Base-by-base conservation (phyloP, 1,139 yeast genomes). In the Saccharomyces hybrid region DNA sequence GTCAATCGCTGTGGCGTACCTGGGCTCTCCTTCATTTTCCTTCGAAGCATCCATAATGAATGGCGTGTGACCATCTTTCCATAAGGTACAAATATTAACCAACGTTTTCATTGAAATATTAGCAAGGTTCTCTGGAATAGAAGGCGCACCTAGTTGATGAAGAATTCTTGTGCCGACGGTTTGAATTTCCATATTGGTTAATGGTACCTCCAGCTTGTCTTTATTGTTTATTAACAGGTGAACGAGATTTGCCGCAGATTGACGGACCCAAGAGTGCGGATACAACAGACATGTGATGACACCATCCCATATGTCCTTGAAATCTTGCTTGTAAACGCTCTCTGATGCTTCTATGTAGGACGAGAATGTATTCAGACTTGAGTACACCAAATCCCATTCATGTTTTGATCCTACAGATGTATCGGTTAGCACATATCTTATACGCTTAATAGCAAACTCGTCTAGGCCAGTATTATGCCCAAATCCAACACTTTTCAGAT, bases 211-310 rank as follows among this genome's bases (percentile, higher is more conserved):
- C 26, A 73, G 61, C 5, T 69, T 66, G 16, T 73, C 75, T 46
- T 74, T 57, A 55, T 77, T 76, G 3, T 76, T 64, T 51, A 87
- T 71, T 49, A 85, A 66, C 2, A 73, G 65, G 1, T 84, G 83
- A 46, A 84, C 69, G 49, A 89, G 73, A 51, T 91, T 76, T n/a
- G 85, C 74, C 0, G 95, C 73, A 4, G 81, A 74, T 54, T 87
- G 75, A 64, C 98, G 81, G 11, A 91, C 86, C 98, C 98, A 91
- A 0, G 95, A 78, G 68, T 91, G 98, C 1, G 97, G 97, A 68
- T 81, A 93, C 52, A 91, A 73, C 57, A 90, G 73, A 27, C 83
- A 73, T 11, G 77, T 78, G 29, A 82, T 75, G 5, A 86, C 72
- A 23, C 72, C 69, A 11, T 67, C 64, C 93, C 95, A 86, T 11